Evolutionary conservation across 495 filamentous ascomycete species (phyloP), one percentile per base, ranked within the genome.

Genomic region (Opeltia flavorubescens): DNA sequence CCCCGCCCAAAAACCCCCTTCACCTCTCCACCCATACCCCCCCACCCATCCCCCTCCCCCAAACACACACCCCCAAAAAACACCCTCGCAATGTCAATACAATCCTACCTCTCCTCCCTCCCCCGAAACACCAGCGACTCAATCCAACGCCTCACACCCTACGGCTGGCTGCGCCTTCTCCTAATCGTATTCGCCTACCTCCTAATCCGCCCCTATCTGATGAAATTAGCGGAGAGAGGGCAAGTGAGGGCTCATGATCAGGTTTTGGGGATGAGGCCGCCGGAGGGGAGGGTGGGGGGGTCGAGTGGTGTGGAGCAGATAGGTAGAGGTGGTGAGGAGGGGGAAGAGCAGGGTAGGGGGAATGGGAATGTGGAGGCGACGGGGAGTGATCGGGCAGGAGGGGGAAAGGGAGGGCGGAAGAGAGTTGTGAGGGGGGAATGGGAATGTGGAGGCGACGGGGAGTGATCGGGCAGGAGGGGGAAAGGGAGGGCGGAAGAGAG

Each of bases 131-230:
- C 77, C 50, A 62, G 62, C 51, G 51, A 59, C 31, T 72, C 76
- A 31, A 69, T 84, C 57, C 62, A 63, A 26, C 59, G 69, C 30
- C 68, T 83, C 61, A 68, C 66, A 48, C 47, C 60, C 23, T 56
- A 70, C 47, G 69, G 77, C 52, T 81, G 70, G 68, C 73, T 84
- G 42, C 76, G 78, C 26, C 59, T 84, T 23, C 60, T 80, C 47
- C 65, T 72, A 46, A 66, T 81, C 41, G 74, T 79, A 12, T 64
- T 79, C 40, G 66, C 64, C 55, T 85, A 85, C 63, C 34, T 76
- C 48, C 61, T 86, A 13, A 49, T 86, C n/a, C 72, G 82, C 3
- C 79, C 81, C 0, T 81, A 78, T 55, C 65, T 86, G 44, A 61
- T 71, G 51, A 74, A 72, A 50, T 50, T 68, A 23, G 68, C 63